These are phyloP conservation scores for Ogataea thermomethanolica DNA, from an alignment of 805 yeast genomes.

Conservation along the genomic window DNA sequence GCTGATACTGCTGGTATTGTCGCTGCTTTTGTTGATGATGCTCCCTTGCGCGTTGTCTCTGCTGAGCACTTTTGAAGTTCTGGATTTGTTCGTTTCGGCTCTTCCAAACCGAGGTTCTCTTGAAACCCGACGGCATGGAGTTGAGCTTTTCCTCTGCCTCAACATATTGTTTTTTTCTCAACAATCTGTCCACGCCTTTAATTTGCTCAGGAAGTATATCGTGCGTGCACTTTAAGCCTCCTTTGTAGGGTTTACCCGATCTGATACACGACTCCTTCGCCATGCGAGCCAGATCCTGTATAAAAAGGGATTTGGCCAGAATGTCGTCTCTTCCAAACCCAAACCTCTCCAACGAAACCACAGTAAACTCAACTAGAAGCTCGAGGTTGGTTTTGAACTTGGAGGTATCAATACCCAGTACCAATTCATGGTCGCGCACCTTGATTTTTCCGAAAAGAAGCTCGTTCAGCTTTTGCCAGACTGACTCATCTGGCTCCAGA, in stretches of 20 bases:
- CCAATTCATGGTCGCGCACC: slow-evolving; percentile 16
- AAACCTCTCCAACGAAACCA: slow-evolving; percentile 15
- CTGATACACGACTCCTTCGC: slow-evolving; percentile 18
- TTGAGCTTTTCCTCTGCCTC: slow-evolving; percentile 40
- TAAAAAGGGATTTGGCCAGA: slow-evolving; percentile 18
- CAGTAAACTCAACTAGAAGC: slow-evolving; percentile 21
- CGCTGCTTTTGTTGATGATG: slow-evolving; percentile 47
- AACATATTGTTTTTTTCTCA: slow-evolving; percentile 25
- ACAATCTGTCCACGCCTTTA: slow-evolving; percentile 15
- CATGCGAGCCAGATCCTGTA: slow-evolving; percentile 22
- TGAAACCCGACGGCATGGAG: slow-evolving; percentile 34
- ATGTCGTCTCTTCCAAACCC: slow-evolving; percentile 23
- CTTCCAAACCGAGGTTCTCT: slow-evolving; percentile 38
- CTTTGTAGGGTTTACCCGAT: slow-evolving; percentile 11
- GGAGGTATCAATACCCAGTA: slow-evolving; percentile 18
- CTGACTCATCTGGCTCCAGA: slow-evolving; percentile 40
- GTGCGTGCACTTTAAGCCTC: slow-evolving; percentile 3
- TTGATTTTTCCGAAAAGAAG: slow-evolving; percentile 32
- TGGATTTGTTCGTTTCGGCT: slow-evolving; percentile 27
- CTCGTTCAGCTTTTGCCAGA: slow-evolving; percentile 37
- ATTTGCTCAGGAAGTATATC: slow-evolving; percentile 16
- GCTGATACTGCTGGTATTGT: slow-evolving; percentile 38
- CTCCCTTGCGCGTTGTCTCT: slow-evolving; percentile 37
- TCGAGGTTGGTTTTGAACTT: slow-evolving; percentile 26
- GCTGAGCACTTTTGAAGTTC: slow-evolving; percentile 27